Base-by-base conservation (phyloP, 441 rosid species). In the Populus tomentosa region DNA sequence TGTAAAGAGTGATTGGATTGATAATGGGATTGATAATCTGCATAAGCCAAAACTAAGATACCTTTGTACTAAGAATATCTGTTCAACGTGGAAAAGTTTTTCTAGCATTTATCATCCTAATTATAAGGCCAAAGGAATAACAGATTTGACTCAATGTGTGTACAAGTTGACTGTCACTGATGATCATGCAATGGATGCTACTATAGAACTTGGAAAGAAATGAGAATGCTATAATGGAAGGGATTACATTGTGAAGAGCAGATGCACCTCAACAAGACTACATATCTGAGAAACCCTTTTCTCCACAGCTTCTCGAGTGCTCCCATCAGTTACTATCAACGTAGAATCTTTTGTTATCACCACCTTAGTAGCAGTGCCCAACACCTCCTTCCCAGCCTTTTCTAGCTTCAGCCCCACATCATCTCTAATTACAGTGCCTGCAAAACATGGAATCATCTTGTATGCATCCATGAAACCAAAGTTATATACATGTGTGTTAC, bases 401-500 rank as follows among this genome's bases (percentile, higher is more conserved):
- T 89, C 97, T 62, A 92, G 83, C 28, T 85, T 87, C 77, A 93
- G 50, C 0, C 97, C 97, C 84, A 82, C 81, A 80, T 89, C 97
- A 75, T 95, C 99, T 87, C 99, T 88, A 74, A 95, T 86, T 73
- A 95, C 98, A 24, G 93, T 92, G 62, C 89, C 99, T 92, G 84
- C 71, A 71, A 84, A 79, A 23, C 74, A 69, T 53, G n/a, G 35
- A 30, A 82, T 75, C 71, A 80, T 69, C 33, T 24, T 72, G 63
- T 23, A 70, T 42, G 50, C 16, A 42, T 42, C 16, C 5, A 13
- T 42, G 16, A 42, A 42, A 42, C 16, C 16, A 42, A 42, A 11
- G 50, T 42, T 11, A 42, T 13, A 42, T 42, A 3, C 28, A 26
- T 26, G 28, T 0, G 28, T 26, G 28, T 42, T 42, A 42, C 14